Evolutionary conservation across 768 basidiomycete genomes (phyloP).

Genomic region (Pleurotus pulmonarius): DNA sequence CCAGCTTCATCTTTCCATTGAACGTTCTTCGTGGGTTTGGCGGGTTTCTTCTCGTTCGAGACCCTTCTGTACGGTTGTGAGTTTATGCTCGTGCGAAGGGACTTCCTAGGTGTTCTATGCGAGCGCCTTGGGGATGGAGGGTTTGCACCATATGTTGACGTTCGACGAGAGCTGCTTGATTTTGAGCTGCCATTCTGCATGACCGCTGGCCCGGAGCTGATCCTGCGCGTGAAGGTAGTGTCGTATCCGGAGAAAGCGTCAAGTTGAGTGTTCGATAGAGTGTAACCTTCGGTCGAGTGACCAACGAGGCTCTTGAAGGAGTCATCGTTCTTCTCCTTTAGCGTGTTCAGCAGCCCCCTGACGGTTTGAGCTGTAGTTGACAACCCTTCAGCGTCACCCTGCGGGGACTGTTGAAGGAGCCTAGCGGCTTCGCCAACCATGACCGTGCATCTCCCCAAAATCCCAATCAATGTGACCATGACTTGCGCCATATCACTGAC

Average conservation of each 20-base stretch:
- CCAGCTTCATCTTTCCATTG: conserved; percentile 88
- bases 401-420: conserved; percentile 25
- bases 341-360: conserved; percentile 43
- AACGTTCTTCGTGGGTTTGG: conserved; percentile 66
- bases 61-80: conserved; percentile 59
- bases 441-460: conserved; percentile 76
- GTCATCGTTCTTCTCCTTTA: conserved; percentile 68
- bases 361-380: conserved; percentile 42
- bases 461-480: conserved; percentile 69
- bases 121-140: conserved; percentile 53
- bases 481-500: conserved; percentile 63
- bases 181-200: conserved; percentile 26
- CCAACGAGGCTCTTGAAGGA: conserved; percentile 66
- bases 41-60: conserved; percentile 57
- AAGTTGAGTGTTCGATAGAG: conserved; percentile 30
- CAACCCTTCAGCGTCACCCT: conserved; percentile 23
- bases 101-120: conserved; percentile 66
- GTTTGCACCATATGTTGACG: conserved; percentile 35
- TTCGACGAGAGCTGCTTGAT: conserved; percentile 28
- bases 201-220: conserved; percentile 47
- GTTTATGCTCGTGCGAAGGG: conserved; percentile 60
- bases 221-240: conserved; percentile 41
- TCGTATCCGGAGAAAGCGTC: conserved; percentile 52
- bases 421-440: conserved; percentile 59
- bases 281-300: conserved; percentile 60